Evolutionary conservation across 2,329 filamentous ascomycete genomes (phyloP), one percentile per base, ranked within the genome.

Genomic region (Phialophora tarda): DNA sequence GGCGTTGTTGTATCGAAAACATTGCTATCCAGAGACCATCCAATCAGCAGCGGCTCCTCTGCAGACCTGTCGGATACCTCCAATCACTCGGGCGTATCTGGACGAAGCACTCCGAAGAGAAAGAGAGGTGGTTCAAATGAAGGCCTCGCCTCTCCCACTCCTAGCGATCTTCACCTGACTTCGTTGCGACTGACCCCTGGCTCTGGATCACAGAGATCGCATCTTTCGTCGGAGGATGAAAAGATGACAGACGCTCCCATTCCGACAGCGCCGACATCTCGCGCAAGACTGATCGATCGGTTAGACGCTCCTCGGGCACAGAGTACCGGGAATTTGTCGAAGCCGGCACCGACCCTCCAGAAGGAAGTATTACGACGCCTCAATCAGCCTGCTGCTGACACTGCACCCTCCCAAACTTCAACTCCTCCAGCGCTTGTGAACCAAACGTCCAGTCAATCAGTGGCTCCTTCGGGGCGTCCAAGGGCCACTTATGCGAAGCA

Each of bases 401-500:
- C 32, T 53, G 48, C 56, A 51, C 53, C 32, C 28, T 38, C 60
- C 26, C 14, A 44, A 28, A 34, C 21, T 51, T n/a, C 12, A 34
- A 12, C 11, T 7, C 17, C 17, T 4, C 44, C 21, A 38, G 44
- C 41, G 17, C 32, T 11, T 30, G 64, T 34, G 61, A 55, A 62
- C 26, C 47, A 28, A 17, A 48, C 60, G n/a, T n/a, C 64, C 24
- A 50, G 21, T 53, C 41, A 17, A 34, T 8, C 62, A 48, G 53
- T 56, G 26, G 24, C 50, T 21, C 41, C 62, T 28, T 47, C 65
- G 26, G 59, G 34, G 14, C 65, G 67, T 28, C 41, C n/a, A 53
- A 62, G 70, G 50, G 58, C 61, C 47, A 89, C 87, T 2, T 89
- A 89, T 74, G 84, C 84, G 14, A 82, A 82, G 44, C 81, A 85